Evolutionary conservation across 768 basidiomycete genomes (phyloP), one percentile per base, ranked within the genome.

Genomic region (Tephrocybe sp.): DNA sequence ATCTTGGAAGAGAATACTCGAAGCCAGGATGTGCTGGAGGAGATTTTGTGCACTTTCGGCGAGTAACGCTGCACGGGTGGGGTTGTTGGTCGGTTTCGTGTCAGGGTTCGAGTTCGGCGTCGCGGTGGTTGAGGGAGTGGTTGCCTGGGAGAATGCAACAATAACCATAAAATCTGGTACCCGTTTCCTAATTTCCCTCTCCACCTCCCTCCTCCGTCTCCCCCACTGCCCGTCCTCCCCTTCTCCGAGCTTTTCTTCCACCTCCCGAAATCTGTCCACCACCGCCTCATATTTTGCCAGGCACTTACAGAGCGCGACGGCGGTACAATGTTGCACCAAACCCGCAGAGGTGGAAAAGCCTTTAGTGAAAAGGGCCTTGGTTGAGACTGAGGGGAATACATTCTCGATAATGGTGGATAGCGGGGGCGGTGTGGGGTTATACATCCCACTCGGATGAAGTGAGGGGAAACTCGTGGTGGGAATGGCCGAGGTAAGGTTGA

Each of bases 151-250:
- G 62, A 94, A 89, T 0, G 84, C 90, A 9, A 97, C 78, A 48
- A 97, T 71, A 45, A 95, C 90, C 58, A 87, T 83, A 52, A 95
- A 86, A 44, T 95, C 94, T 0, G 96, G 95, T 1, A 95, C 78
- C 4, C 92, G 77, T 51, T 76, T 78, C 24, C 90, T 77, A 26
- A 83, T 77, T 66, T 94, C 91, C 58, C 78, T 74, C 63, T 90
- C 86, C n/a, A 93, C 61, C 55, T 95, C 91, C 28, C 69, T 67
- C 39, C 76, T 68, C 30, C 88, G 68, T 52, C 71, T 77, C n/a
- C 71, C 69, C 92, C 93, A 97, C 58, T 86, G 80, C 0, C 93
- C 86, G 18, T 81, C 76, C 24, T 71, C 68, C 55, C 81, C 77
- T 10, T 86, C 85, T 54, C 83, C 85, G 4, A 95, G 65, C 9